phyloP scores from a whole-genome alignment of 148 eudicot genomes.

The Dysphania ambrosioides region DNA sequence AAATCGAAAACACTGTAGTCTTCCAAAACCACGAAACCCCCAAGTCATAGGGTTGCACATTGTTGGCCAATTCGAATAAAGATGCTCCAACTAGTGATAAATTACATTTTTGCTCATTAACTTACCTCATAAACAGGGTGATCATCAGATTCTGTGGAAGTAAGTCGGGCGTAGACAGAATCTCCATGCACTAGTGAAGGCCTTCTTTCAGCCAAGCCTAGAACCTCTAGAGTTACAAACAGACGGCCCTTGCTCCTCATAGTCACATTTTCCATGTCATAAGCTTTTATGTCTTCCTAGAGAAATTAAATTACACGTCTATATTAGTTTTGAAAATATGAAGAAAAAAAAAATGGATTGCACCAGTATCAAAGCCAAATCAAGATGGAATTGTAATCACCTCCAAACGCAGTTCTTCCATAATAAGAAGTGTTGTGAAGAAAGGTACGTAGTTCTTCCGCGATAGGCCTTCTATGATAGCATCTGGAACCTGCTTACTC shows the following conservation, averaged over 20 bases:
- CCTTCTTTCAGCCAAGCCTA: conserved; percentile 86
- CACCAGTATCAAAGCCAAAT: conserved; percentile 11
- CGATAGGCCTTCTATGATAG: conserved; percentile 41
- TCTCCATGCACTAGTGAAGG: conserved; percentile 90
- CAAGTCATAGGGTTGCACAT: background rate
- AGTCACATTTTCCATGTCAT: conserved; percentile 63
- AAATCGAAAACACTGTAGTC: no score
- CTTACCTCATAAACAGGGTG: conserved; percentile 52
- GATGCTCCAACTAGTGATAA: background rate
- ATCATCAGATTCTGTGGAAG: conserved; percentile 29
- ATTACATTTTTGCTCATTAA: background rate
- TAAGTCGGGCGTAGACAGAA: conserved; percentile 48
- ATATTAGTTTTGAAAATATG: conserved; percentile 3
- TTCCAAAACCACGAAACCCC: background rate
- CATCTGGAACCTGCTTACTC: conserved; percentile 49
- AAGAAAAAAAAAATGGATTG: background rate
- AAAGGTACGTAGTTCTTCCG: conserved; percentile 49
- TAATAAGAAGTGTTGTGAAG: conserved; percentile 52
- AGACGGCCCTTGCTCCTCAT: conserved; percentile 48
- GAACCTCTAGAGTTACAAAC: conserved; percentile 69
- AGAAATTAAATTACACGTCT: conserved; percentile 14
- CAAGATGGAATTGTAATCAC: conserved; percentile 33
- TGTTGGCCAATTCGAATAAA: background rate
- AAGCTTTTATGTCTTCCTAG: conserved; percentile 75
- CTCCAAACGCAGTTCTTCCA: conserved; percentile 92